Evolutionary conservation across 257 asterid species (phyloP), one percentile per base, ranked within the genome.

Genomic region (Solanum chmielewskii): DNA sequence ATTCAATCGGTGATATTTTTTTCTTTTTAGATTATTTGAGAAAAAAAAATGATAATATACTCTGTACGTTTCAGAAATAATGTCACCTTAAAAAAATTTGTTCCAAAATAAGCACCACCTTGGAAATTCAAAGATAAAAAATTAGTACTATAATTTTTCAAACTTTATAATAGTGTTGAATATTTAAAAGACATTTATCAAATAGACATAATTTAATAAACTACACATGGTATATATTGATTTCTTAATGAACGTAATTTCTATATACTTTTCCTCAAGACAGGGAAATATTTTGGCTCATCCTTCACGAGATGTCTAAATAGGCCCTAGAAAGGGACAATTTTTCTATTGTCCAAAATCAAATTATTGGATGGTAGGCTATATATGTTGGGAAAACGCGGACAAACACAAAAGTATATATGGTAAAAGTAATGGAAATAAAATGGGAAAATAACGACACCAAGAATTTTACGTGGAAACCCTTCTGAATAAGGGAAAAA

Each of bases 291-390:
- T 83, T 90, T 94, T 91, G 97, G 90, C 91, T 90, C 90, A 85
- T 94, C 89, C 92, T 93, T 92, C 95, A 91, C 94, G 85, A 87
- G 75, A 86, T 66, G 64, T 87, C 87, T 86, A 52, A 41, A 56
- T 75, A 82, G 88, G 85, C 89, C 62, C 41, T 39, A 29, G 52
- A n/a, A 29, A 80, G 73, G n/a, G 49, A 69, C 83, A 39, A n/a
- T 14, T 69, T 69, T 29, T 62, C 29, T 35, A 20, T 44, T 52
- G 44, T 27, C 45, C 33, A 29, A 52, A 35, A 3, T 4, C 25
- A 52, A 47, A 11, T 56, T 49, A 18, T 80, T 66, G 42, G 66
- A 21, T 31, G 81, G 64, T 56, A 56, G 80, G 80, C 60, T 39
- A 31, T 37, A 18, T n/a, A n/a, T n/a, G n/a, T n/a, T n/a, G n/a